These are phyloP conservation scores for Begonia fuchsioides DNA, from an alignment of 306 rosid genomes.

Conservation along the genomic window DNA sequence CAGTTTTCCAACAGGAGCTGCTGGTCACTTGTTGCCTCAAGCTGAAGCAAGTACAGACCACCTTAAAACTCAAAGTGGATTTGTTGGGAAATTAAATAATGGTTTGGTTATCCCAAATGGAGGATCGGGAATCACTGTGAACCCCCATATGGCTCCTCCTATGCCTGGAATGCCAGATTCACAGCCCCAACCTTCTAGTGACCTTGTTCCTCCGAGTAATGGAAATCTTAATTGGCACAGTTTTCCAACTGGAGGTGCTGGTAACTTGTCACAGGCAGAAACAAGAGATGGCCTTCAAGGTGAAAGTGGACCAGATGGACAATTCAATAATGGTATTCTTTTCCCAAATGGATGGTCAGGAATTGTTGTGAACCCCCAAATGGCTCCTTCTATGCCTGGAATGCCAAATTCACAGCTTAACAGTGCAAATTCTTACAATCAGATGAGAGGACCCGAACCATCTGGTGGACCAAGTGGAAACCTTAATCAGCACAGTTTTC, in stretches of 20 bases:
- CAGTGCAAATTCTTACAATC: slow-evolving; percentile 24
- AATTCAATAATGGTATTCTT: too few species aligned
- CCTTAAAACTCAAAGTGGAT: slow-evolving; percentile 47
- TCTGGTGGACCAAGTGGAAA: slow-evolving; percentile 30
- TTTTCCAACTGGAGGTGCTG: slow-evolving; percentile 16
- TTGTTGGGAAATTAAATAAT: slow-evolving; percentile 12
- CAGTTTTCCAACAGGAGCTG: slow-evolving; percentile 8
- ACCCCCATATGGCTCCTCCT: too few species aligned
- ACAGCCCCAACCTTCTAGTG: slow-evolving; percentile 15
- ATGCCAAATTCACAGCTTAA: background rate
- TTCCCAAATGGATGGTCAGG: too few species aligned
- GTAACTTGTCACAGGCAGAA: slow-evolving; percentile 31
- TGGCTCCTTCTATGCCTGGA: too few species aligned
- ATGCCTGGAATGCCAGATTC: too few species aligned
- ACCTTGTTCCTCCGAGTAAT: slow-evolving; percentile 29
- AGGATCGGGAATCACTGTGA: background rate
- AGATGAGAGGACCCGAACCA: slow-evolving; percentile 32
- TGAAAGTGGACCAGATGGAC: too few species aligned
- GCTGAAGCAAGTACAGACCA: slow-evolving; percentile 8
- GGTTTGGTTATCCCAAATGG: slow-evolving; percentile 38
- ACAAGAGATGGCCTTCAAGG: background rate
- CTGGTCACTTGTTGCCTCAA: too few species aligned
- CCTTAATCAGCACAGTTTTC: slow-evolving; percentile 16
- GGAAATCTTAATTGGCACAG: slow-evolving; percentile 27
- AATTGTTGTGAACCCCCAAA: too few species aligned